Evolutionary conservation across 768 basidiomycete genomes (phyloP).

Genomic region (Rhodotorula kratochvilovae): DNA sequence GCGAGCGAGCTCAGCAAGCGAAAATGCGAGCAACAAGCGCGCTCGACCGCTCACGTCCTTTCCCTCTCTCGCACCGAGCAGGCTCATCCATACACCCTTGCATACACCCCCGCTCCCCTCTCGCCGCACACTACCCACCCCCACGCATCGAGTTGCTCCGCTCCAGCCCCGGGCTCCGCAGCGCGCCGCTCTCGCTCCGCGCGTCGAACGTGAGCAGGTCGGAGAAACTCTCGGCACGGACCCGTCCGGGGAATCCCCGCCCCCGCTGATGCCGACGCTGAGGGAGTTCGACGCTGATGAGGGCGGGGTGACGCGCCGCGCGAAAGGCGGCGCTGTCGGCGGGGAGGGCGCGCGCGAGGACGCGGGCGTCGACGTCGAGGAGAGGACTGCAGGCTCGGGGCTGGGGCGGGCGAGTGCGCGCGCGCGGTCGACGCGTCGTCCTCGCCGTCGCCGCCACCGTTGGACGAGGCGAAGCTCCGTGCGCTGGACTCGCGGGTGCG

Average conservation of each 20-base stretch:
- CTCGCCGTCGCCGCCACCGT: neutral
- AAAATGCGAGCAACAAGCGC: no score
- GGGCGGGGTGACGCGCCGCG: neutral
- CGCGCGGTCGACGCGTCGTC: neutral
- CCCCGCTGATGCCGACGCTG: neutral
- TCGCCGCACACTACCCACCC: neutral
- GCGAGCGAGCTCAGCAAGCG: no score
- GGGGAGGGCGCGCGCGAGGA: slow-evolving; percentile 2
- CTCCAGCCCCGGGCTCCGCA: neutral
- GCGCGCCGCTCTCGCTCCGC: neutral
- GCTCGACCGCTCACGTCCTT: no score
- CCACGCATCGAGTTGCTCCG: slow-evolving; percentile 4
- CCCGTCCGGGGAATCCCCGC: neutral
- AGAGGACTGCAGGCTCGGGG: slow-evolving; percentile 2
- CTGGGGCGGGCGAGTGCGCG: neutral
- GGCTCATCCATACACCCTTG: no score
- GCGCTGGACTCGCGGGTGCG: neutral
- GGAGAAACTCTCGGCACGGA: slow-evolving; percentile 24
- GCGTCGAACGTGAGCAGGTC: slow-evolving; percentile 12
- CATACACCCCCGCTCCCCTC: neutral
- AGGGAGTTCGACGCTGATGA: neutral
- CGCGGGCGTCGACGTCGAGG: slow-evolving; percentile 13
- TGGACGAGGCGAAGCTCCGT: neutral
- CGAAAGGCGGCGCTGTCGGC: neutral
- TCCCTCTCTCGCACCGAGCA: no score